These are phyloP conservation scores for Penicillium verhagenii DNA, from an alignment of 495 filamentous ascomycete genomes.

Conservation along the genomic window DNA sequence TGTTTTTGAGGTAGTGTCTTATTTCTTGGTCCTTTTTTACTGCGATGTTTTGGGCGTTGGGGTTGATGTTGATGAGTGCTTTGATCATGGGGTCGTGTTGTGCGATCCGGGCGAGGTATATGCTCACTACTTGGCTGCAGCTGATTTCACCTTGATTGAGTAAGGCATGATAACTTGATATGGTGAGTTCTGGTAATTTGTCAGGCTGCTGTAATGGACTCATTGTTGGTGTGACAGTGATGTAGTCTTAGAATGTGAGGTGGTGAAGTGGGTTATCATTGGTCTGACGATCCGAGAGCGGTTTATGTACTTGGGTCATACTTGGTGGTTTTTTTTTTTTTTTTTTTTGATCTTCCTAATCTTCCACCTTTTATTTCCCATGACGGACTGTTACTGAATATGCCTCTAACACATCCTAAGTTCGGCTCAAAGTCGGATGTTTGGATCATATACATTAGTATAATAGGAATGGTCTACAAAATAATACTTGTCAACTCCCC, in stretches of 20 bases:
- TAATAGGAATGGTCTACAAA: no score
- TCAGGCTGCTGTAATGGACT: slow-evolving; percentile 14
- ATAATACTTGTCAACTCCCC: no score
- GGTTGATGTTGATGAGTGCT: slow-evolving; percentile 55
- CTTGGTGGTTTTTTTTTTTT: no score
- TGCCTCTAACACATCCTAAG: no score
- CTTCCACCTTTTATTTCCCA: no score
- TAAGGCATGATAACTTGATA: slow-evolving; percentile 51
- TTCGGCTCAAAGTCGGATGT: no score
- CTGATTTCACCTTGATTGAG: slow-evolving; percentile 48
- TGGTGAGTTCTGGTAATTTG: slow-evolving; percentile 54
- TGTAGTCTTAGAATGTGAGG: no score
- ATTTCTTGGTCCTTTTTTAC: slow-evolving; percentile 45
- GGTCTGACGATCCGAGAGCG: neutral
- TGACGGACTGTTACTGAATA: no score
- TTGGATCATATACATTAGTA: no score
- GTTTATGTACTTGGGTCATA: no score
- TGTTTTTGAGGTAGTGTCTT: slow-evolving; percentile 15
- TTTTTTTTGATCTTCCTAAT: no score
- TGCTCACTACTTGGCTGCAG: slow-evolving; percentile 51
- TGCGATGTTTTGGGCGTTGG: slow-evolving; percentile 47
- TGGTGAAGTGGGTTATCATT: neutral
- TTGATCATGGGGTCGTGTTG: slow-evolving; percentile 56
- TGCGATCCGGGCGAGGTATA: slow-evolving; percentile 56
- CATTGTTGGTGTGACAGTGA: no score